Base-by-base conservation (phyloP, 176 grass and related monocot species). In the Oryza punctata region DNA sequence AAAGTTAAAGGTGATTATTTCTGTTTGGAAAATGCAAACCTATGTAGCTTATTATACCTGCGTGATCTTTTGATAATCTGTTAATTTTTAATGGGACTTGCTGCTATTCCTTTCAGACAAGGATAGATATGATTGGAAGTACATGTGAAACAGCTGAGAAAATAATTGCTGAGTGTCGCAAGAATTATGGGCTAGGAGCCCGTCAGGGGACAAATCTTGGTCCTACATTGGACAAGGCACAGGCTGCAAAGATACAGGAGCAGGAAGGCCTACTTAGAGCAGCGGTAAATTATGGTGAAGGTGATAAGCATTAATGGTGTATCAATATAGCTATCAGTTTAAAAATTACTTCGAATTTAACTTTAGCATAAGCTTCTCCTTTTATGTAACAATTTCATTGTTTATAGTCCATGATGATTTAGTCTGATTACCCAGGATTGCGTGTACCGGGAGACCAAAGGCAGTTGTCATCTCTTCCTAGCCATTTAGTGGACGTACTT, bases 121-220 rank as follows among this genome's bases (percentile, higher is more conserved):
- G 96, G 93, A 98, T 98, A 91, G 87, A 93, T 33, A 98, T 98
- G 96, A 98, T 98, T 78, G 87, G 54, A 65, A 78, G 85, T 90
- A 93, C 96, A n/a, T 98, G 96, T 46, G 96, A 98, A 93, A 90
- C 93, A 75, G 96, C 91, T 70, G 96, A 98, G 85, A 94, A 93
- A 84, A 85, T 95, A 73, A 95, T 98, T 79, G 82, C 75, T 41
- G 96, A 98, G 1, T 87, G 74, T 72, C 91, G 89, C 43, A 98
- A 98, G 87, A 85, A 71, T 43, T 91, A 87, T 80, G 93, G 91
- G 63, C 71, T 98, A n/a, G 96, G 89, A 77, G 72, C 87, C 49
- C 96, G 91, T 28, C 96, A 95, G 8, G 57, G 92, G 10, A 37
- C 87, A 65, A 89, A 88, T 73, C 93, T 98, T 86, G 91, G 82